phyloP scores from a whole-genome alignment of 2,329 filamentous ascomycete species.

The Sporothrix euskadiensis region DNA sequence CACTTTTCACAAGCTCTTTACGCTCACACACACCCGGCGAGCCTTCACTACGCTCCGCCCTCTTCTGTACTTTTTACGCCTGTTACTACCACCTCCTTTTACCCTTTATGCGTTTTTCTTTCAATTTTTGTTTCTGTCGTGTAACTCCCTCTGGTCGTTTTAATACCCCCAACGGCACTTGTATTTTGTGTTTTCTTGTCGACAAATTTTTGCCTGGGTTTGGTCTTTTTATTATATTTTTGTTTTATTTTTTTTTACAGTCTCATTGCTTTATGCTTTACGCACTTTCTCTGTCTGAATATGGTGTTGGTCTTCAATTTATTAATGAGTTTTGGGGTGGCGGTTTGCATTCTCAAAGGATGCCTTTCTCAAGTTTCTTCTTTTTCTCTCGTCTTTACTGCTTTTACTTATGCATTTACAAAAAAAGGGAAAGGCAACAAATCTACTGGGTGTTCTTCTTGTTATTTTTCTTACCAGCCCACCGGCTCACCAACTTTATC shows the following conservation, averaged over 20 bases:
- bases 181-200: constrained; percentile 13
- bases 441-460: neutral
- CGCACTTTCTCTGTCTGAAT: neutral
- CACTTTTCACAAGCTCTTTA: neutral
- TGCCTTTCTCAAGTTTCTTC: neutral
- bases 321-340: neutral
- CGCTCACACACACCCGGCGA: neutral
- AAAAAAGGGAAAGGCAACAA: neutral
- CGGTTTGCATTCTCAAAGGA: neutral
- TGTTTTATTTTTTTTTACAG: neutral
- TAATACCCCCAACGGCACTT: constrained; percentile 26
- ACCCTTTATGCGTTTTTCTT: neutral
- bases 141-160: constrained; percentile 7
- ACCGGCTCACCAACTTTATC: neutral
- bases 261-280: neutral
- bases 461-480: neutral
- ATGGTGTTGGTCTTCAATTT: constrained; percentile 9
- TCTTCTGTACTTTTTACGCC: constrained; percentile 7
- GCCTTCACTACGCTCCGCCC: neutral
- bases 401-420: neutral
- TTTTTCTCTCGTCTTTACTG: neutral
- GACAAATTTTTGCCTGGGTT: neutral
- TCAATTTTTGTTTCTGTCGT: neutral
- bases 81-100: constrained; percentile 4
- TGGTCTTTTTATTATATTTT: neutral